Evolutionary conservation across 83 land plant species (phyloP), one percentile per base, ranked within the genome.

Genomic region (Larix sibirica): DNA sequence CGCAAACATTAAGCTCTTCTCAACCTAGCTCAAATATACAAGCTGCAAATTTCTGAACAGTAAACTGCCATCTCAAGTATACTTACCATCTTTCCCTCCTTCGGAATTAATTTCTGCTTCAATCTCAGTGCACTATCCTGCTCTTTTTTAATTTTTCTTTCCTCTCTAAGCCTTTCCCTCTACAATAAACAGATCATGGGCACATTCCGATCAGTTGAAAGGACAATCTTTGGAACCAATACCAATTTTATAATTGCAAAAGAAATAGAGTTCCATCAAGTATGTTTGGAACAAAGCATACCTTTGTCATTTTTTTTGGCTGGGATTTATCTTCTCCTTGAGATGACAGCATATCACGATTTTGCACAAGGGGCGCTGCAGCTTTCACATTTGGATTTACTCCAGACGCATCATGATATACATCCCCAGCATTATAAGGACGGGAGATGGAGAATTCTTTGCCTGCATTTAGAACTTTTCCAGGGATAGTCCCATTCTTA

Each of bases 241-340:
- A 20, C 42, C 21, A 40, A 20, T 40, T 20, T 71, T 71, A 38
- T 18, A 71, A 71, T 9, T 42, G 8, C 13, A 38, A 1, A 6
- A 20, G 9, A 40, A 71, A 18, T 8, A 7, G 20, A 9, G 20
- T 1, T 18, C 24, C 0, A 71, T 71, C 12, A 71, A 18, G 24
- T 20, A 42, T 38, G 50, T 4, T 42, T 40, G 7, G 16, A 38
- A 38, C 20, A 17, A 31, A 3, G 7, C 74, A 69, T 71, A 71
- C 76, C 76, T 71, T 71, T 13, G 54, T 71, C 76, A 71, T 71
- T 54, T 71, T 71, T 71, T 71, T 71, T 71, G 50, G 47, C 24
- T 71, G 76, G 9, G n/a, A 21, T 42, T 71, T 71, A 42, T 38
- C 76, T 18, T 71, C 76, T 68, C 38, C 73, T 38, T 71, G 75